phyloP scores from a whole-genome alignment of 139 green algal species.

The Asterochloris erici region DNA sequence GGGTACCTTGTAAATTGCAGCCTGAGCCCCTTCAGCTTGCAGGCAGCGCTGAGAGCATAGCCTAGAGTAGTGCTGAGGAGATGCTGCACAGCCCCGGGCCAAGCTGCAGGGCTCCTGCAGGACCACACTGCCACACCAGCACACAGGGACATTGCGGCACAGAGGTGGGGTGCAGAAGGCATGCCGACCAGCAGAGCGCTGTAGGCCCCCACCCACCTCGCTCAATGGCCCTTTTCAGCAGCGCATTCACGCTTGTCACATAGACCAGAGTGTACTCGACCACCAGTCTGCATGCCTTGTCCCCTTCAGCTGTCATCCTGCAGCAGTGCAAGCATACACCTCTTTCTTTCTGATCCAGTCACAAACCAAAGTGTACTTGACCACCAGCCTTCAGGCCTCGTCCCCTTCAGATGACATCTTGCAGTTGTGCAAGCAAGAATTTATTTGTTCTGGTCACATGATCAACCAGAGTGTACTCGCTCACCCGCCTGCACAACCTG shows the following conservation, averaged over 20 bases:
- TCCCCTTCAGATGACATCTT: too few species aligned
- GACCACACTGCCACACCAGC: background rate
- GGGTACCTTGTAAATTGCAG: background rate
- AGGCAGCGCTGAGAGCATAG: background rate
- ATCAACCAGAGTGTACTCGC: too few species aligned
- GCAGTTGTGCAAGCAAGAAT: too few species aligned
- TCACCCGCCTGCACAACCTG: too few species aligned
- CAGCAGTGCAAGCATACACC: background rate
- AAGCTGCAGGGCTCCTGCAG: background rate
- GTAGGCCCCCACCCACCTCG: background rate
- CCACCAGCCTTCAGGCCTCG: too few species aligned
- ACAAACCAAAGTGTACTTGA: too few species aligned
- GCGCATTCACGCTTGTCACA: conserved; percentile 33
- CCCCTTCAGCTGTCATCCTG: conserved; percentile 17
- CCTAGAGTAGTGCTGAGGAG: background rate
- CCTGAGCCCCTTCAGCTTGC: background rate
- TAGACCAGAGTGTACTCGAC: conserved; percentile 30
- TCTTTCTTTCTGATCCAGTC: too few species aligned
- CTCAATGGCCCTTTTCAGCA: conserved; percentile 31
- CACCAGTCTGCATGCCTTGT: background rate
- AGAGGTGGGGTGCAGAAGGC: background rate
- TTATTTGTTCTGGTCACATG: too few species aligned
- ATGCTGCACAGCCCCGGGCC: background rate
- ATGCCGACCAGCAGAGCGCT: background rate
- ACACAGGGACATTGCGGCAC: background rate